Conservation (phyloP, 202 grass and related monocot genomes). For the Cymbopogon flexuosus region DNA sequence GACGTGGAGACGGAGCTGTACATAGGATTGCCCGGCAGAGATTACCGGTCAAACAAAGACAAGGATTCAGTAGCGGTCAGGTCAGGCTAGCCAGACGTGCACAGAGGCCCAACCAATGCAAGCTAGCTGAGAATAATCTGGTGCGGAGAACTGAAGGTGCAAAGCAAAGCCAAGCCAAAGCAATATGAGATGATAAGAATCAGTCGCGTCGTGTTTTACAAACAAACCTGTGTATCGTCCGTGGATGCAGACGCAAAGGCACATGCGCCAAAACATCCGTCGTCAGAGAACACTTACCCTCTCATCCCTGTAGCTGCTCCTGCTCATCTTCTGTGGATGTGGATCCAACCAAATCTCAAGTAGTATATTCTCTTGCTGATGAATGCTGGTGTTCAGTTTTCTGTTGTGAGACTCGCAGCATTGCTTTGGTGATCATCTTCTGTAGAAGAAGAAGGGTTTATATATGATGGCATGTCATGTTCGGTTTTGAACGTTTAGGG, state of each 20-base stretch:
- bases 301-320: neutral
- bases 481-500: neutral
- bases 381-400: neutral
- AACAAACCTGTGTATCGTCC: constrained; percentile 12
- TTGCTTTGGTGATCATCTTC: neutral
- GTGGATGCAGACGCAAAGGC: constrained; percentile 7
- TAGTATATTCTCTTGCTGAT: neutral
- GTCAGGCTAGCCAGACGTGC: neutral
- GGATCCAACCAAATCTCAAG: constrained; percentile 2
- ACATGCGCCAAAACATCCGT: neutral
- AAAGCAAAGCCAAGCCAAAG: neutral
- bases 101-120: neutral
- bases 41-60: neutral
- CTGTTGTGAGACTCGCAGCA: neutral
- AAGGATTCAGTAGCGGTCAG: neutral
- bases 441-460: neutral
- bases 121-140: constrained; percentile 9
- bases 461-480: neutral
- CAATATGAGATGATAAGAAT: neutral
- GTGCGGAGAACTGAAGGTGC: neutral
- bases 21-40: constrained; percentile 60
- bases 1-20: constrained; percentile 72
- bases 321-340: neutral
- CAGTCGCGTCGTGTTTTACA: neutral
- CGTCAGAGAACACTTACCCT: neutral